Evolutionary conservation across 176 grass and related monocot species (phyloP), one percentile per base, ranked within the genome.

Genomic region (Carex pumila): DNA sequence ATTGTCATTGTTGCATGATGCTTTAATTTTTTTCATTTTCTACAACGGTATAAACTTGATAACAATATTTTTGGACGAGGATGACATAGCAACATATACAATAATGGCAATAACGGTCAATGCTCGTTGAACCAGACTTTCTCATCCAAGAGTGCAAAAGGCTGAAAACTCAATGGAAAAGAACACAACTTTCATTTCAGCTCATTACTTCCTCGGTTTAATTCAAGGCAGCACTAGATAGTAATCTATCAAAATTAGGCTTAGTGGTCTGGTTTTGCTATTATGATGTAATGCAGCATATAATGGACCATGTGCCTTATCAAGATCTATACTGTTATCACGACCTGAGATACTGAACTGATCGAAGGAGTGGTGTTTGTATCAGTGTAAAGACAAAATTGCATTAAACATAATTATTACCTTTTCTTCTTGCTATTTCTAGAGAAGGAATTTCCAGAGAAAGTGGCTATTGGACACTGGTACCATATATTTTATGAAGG

Each of bases 401-500:
- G 14, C 65, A 17, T 47, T 77, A 13, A 56, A 15, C n/a, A 83
- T 50, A 49, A 83, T 45, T 12, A 73, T 52, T 25, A 49, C 7
- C 10, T 22, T 52, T 65, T 65, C 8, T 49, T 32, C 31, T 52
- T 37, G 60, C 2, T 10, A 43, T 34, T 49, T 79, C 15, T 2
- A 92, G 89, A n/a, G 22, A 39, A 18, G 6, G 61, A 91, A 3
- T 1, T 71, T 7, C 15, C 11, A 3, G 2, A 25, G 21, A 84
- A 92, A 81, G 36, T 84, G 0, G 91, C n/a, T 6, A 31, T 90
- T 2, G 84, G 57, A 0, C 91, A 97, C 62, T 87, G 31, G 66
- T 90, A 92, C 61, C 89, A 97, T 60, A 86, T 94, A 21, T 97
- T 87, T 36, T 92, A 87, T 7, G 85, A 85, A 58, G 91, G 94